phyloP scores from a whole-genome alignment of 371 early-diverging fungal genomes.

The Rhizoclosmatium hyalinum region DNA sequence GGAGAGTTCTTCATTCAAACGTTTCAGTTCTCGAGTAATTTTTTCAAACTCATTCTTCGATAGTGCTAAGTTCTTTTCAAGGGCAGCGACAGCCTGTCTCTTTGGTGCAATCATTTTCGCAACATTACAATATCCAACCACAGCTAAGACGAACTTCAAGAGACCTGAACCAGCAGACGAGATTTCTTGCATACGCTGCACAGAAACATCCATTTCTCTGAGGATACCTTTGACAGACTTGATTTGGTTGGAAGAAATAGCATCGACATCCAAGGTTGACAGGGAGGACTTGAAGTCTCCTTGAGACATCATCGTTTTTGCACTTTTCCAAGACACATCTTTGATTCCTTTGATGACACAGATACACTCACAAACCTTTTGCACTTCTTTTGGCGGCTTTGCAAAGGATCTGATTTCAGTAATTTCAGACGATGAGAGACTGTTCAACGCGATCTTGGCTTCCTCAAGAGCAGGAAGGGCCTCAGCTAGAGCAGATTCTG shows the following conservation, averaged over 20 bases:
- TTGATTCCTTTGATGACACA: slow-evolving; percentile 67
- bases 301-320: slow-evolving; percentile 70
- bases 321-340: slow-evolving; percentile 70
- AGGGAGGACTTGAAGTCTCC: slow-evolving; percentile 65
- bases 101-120: slow-evolving; percentile 68
- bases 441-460: slow-evolving; percentile 61
- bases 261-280: slow-evolving; percentile 59
- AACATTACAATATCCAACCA: slow-evolving; percentile 71
- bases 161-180: slow-evolving; percentile 66
- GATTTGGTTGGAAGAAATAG: slow-evolving; percentile 58
- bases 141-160: slow-evolving; percentile 64
- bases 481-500: slow-evolving; percentile 67
- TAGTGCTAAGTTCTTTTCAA: slow-evolving; percentile 62
- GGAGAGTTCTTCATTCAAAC: slow-evolving; percentile 56
- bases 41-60: slow-evolving; percentile 66
- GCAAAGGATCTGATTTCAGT: slow-evolving; percentile 70
- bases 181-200: slow-evolving; percentile 63
- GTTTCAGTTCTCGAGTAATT: slow-evolving; percentile 59
- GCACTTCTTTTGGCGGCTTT: slow-evolving; percentile 70
- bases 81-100: slow-evolving; percentile 61
- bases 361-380: slow-evolving; percentile 72
- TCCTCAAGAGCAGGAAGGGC: slow-evolving; percentile 66
- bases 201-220: slow-evolving; percentile 63
- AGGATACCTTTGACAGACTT: slow-evolving; percentile 62
- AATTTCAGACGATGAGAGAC: slow-evolving; percentile 65